Percentiles rank a stretch among this genome's conserved stretches.
phyloP scores from a whole-genome alignment of 2,329 filamentous ascomycete genomes.

The Emergomyces pasteurianus region DNA sequence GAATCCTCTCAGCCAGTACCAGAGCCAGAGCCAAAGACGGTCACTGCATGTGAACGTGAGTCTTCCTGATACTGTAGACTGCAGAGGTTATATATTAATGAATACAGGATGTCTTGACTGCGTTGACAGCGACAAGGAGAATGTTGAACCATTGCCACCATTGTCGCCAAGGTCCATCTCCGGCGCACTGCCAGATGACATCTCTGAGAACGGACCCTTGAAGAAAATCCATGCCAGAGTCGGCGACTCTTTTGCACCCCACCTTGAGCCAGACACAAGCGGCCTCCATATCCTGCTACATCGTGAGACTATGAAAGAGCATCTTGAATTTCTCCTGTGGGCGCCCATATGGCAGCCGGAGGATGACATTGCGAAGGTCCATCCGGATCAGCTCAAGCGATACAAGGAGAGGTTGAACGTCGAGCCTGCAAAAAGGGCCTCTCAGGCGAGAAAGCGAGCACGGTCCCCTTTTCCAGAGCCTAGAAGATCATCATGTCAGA shows the following conservation, averaged over 20 bases:
- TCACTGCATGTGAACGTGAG: no score
- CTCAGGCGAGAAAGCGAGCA: slow-evolving; percentile 1
- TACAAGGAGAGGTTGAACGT: slow-evolving; percentile 1
- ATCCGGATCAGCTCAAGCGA: background rate
- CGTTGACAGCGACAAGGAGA: background rate
- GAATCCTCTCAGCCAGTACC: background rate
- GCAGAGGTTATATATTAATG: no score
- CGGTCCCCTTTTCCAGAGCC: background rate
- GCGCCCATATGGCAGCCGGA: background rate
- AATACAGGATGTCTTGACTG: no score
- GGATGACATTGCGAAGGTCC: background rate
- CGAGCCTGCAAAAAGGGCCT: background rate
- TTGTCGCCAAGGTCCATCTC: no score
- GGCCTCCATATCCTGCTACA: background rate
- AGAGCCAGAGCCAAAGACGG: background rate
- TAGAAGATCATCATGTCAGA: background rate
- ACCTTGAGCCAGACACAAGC: background rate
- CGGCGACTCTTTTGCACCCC: background rate
- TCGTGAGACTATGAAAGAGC: background rate
- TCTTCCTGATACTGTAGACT: background rate
- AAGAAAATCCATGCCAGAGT: background rate
- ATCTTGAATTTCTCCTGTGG: slow-evolving; percentile 1
- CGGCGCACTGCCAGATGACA: background rate
- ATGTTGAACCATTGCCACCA: background rate
- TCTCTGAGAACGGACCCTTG: background rate